Evolutionary conservation across 805 yeast genomes (phyloP), one percentile per base, ranked within the genome.

Genomic region (Yarrowia divulgata): DNA sequence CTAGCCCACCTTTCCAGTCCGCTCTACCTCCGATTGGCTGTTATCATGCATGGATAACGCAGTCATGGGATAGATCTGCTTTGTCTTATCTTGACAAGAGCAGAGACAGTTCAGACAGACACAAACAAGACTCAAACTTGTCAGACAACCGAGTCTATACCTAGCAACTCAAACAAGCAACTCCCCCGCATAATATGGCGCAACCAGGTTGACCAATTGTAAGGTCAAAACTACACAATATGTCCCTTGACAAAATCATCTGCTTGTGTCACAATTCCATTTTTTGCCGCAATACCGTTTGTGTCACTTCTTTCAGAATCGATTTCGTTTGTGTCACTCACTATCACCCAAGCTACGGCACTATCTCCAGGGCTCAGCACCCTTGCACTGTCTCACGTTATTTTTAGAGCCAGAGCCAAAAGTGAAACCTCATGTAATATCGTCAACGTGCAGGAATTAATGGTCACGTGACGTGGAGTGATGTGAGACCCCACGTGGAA

Each of bases 41-140:
- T 54, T 54, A 54, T 54, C 60, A 8, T 19, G 60, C 60, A 54
- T 54, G 45, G 60, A 54, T 54, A 54, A 54, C 18, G 60, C 60
- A 54, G 23, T 18, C 43, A 35, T 19, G 16, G 45, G 58, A 35
- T n/a, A 4, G 34, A n/a, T 6, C 52, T 29, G 18, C 3, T 4
- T 2, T 23, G 29, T 23, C 29, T 29, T 29, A 32, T 3, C 35
- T 8, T 14, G 19, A 49, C 37, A 32, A 46, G 34, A 23, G 23
- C 3, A 5, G 18, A 40, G 43, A 40, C 18, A 8, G 16, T 6
- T 6, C 1, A 40, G 16, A 40, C 3, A 32, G 23, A 29, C 37
- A 16, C 7, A n/a, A 46, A 12, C 12, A 42, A 8, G 18, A 39
- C 16, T 1, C 42, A 39, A 35, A 23, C 39, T 4, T 23, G 29